Evolutionary conservation across 225 moss, liverwort and hornwort genomes (phyloP), one percentile per base, ranked within the genome.

Genomic region (Antitrichia curtipendula): DNA sequence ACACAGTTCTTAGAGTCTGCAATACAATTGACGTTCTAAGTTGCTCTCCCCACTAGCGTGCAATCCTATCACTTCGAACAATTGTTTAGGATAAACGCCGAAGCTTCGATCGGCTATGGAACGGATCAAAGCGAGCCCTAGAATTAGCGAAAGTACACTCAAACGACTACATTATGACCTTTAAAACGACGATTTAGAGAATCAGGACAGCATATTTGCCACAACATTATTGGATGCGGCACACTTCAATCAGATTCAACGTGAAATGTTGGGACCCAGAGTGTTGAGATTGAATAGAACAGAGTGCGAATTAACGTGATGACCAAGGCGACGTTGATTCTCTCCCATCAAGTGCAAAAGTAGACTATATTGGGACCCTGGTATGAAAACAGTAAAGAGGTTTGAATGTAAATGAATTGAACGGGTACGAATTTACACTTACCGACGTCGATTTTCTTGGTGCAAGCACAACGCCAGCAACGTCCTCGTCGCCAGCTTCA

Each of bases 401-500:
- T 27, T 45, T 12, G n/a, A 19, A 19, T 53, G 52, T 19, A 27
- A 17, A 8, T 66, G 34, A 8, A 66, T 31, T 66, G 2, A 31
- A 32, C 29, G 34, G 43, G 28, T 43, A 3, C 4, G 15, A 41
- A 15, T 49, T 14, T 2, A 24, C 3, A 81, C 89, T 43, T 88
- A 94, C 94, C 91, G 90, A 21, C n/a, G 45, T 74, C 94, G 80
- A 58, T 94, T 94, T 24, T 90, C 92, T 31, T 83, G 79, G 40
- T 84, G 77, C 75, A 94, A 86, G 82, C 92, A 94, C 12, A 94
- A 89, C 25, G 94, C 94, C n/a, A 94, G 89, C 75, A 94, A 70
- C 22, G 92, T 86, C 75, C 91, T 84, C 27, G 90, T 90, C n/a
- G 94, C 92, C 5, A 94, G 69, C 80, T 92, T 94, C 7, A 91